These are phyloP conservation scores for Ramaria sp. DNA, from an alignment of 768 basidiomycete species.

Conservation along the genomic window DNA sequence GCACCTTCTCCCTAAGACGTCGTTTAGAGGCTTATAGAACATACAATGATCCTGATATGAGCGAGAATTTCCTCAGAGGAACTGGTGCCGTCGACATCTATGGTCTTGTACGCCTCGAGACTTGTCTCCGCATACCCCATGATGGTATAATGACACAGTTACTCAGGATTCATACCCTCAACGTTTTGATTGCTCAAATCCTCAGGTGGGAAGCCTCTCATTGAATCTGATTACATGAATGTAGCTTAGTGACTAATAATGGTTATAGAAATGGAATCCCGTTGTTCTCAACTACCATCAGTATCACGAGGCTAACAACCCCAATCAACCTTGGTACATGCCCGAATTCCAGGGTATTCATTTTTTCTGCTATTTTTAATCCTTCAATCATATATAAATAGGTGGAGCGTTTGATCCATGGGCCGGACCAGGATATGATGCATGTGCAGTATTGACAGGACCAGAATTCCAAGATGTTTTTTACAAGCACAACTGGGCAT, in stretches of 20 bases:
- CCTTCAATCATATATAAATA: constrained; percentile 38
- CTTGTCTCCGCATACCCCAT: not conserved
- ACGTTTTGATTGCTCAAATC: constrained; percentile 72
- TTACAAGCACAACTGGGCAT: constrained; percentile 67
- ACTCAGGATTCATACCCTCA: constrained; percentile 65
- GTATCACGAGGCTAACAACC: constrained; percentile 44
- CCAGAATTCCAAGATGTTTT: constrained; percentile 72
- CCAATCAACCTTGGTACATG: constrained; percentile 55
- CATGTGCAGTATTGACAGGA: constrained; percentile 58
- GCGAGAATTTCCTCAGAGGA: constrained; percentile 57
- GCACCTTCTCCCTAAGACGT: constrained; percentile 28
- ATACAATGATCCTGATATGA: constrained; percentile 58
- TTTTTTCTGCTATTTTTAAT: not conserved
- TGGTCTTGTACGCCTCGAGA: constrained; percentile 25
- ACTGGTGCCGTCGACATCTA: constrained; percentile 71
- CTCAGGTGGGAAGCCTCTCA: constrained; percentile 20
- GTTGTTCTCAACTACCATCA: constrained; percentile 53
- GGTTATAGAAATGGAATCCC: constrained; percentile 37
- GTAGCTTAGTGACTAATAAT: not conserved
- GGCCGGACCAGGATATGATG: constrained; percentile 43
- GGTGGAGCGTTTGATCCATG: constrained; percentile 76
- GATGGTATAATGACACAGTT: constrained; percentile 21
- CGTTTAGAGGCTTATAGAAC: constrained; percentile 45
- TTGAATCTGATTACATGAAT: not conserved
- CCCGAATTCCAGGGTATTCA: constrained; percentile 33